Base-by-base conservation (phyloP, 306 rosid genomes). In the Prinsepia uniflora region DNA sequence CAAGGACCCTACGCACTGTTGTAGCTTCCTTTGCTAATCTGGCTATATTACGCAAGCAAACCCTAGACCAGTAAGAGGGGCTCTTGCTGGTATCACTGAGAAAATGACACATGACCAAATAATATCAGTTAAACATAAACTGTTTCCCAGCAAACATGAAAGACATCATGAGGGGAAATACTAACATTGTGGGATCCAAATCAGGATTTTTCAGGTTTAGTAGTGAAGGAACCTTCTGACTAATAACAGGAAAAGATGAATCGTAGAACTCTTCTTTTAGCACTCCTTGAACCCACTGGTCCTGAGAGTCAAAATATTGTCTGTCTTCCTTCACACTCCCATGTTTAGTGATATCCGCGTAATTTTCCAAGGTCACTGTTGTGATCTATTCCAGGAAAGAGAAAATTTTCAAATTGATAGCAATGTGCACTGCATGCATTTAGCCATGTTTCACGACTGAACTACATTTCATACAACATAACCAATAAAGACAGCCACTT, bases 61-160 rank as follows among this genome's bases (percentile, higher is more conserved):
- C 82, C 80, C 80, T 89, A 56, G 97, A 89, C 99, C 99, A 94
- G 77, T 94, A 91, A 53, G 88, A 65, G 58, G 99, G 97, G 76
- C 80, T 81, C 79, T 75, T 87, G 68, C 81, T 75, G 68, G 79
- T 72, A 75, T 89, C 89, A 81, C 97, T 94, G 88, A 18, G 74
- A 78, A 74, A 74, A 76, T 77, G 71, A 46, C 72, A 59, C 73
- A 52, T 43, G 68, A 53, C 53, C 49, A 66, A 72, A 65, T 66
- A 64, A 57, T 49, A 65, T 78, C 46, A 62, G 43, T 53, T 48
- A 65, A 67, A 61, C 70, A 74, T 22, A 42, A 76, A 62, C 34
- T 44, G 15, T 72, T 64, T 74, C 72, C 50, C n/a, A 66, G 70
- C 43, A 67, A 71, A 70, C 63, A 71, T 46, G 22, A 42, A 41